Percentiles rank a stretch among this genome's conserved stretches.
These are phyloP conservation scores for Lachnellula subtilissima DNA, from an alignment of 2,329 filamentous ascomycete genomes.

Conservation along the genomic window DNA sequence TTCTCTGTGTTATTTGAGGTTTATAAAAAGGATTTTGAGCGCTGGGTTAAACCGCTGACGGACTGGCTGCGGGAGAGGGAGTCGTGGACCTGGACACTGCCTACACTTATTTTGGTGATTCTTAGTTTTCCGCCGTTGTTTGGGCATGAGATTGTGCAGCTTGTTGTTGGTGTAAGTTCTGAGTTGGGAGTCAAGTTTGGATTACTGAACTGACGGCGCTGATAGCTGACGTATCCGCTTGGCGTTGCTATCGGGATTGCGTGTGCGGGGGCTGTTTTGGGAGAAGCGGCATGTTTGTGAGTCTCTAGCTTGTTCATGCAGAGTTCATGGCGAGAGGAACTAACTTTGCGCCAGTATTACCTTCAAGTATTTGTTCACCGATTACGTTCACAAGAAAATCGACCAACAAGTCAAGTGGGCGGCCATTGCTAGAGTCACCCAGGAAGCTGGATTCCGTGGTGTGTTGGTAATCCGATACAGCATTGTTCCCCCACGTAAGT, in stretches of 20 bases:
- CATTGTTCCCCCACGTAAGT: conserved; percentile 18
- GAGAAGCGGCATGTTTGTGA: conserved; percentile 16
- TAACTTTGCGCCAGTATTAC: conserved; percentile 9
- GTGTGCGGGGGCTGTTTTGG: conserved; percentile 13
- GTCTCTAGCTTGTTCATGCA: neutral
- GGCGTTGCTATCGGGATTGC: conserved; percentile 15
- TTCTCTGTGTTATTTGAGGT: conserved; percentile 13
- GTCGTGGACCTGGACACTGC: conserved; percentile 14
- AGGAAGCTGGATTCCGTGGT: conserved; percentile 15
- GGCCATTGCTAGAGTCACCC: conserved; percentile 11
- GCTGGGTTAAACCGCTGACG: conserved; percentile 10
- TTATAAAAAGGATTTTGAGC: conserved; percentile 14
- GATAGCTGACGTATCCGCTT: conserved; percentile 11
- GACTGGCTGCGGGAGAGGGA: conserved; percentile 13
- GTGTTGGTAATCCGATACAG: conserved; percentile 16
- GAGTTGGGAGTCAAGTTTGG: neutral
- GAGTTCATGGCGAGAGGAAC: neutral
- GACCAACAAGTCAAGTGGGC: conserved; percentile 12
- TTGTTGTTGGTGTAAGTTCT: conserved; percentile 13
- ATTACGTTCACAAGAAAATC: conserved; percentile 15
- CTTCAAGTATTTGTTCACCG: conserved; percentile 12
- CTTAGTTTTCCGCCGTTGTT: conserved; percentile 17
- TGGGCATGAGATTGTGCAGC: conserved; percentile 15
- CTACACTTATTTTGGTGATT: conserved; percentile 10
- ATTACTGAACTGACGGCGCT: neutral